Percentiles rank a stretch among this genome's conserved stretches.
Conservation (phyloP, 352 stramenopile genomes). For the Pythium insidiosum region DNA sequence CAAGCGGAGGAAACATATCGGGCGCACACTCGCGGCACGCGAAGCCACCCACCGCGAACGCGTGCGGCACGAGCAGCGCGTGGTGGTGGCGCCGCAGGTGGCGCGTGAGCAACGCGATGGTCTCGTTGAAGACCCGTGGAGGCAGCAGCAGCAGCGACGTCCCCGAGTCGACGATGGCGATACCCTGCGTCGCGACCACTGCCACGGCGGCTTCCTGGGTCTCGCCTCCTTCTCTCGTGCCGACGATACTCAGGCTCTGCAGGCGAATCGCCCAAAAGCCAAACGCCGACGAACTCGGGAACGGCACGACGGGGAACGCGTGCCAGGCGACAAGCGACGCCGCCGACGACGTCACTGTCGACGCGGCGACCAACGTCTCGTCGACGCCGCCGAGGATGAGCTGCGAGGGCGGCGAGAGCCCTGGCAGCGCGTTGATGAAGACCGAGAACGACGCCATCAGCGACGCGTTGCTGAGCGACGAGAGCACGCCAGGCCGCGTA, state of each 20-base stretch:
- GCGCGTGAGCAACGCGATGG: conserved; percentile 25
- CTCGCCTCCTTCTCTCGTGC: neutral
- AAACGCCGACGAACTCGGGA: conserved; percentile 16
- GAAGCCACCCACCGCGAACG: conserved; percentile 28
- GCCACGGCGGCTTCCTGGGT: conserved; percentile 10
- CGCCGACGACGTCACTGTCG: conserved; percentile 1
- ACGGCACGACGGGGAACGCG: conserved; percentile 36
- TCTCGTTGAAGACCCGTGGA: conserved; percentile 25
- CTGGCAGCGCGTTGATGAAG: conserved; percentile 53
- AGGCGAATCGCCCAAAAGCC: conserved; percentile 58
- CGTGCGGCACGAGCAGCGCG: conserved; percentile 16
- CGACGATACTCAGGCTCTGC: conserved; percentile 20
- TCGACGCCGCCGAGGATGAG: conserved; percentile 56
- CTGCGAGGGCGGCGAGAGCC: conserved; percentile 29
- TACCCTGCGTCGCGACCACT: conserved; percentile 15
- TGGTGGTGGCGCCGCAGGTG: conserved; percentile 20
- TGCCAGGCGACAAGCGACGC: conserved; percentile 42
- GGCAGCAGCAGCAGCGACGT: conserved; percentile 59
- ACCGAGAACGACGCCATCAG: conserved; percentile 45
- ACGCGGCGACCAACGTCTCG: conserved; percentile 19
- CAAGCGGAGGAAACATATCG: conserved; percentile 41
- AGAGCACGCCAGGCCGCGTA: conserved; percentile 41
- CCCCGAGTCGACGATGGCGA: conserved; percentile 57
- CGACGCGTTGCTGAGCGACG: conserved; percentile 1
- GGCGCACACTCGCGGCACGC: conserved; percentile 33